These are phyloP conservation scores for Monosporozyma unispora DNA, from an alignment of 805 yeast genomes.

Conservation along the genomic window DNA sequence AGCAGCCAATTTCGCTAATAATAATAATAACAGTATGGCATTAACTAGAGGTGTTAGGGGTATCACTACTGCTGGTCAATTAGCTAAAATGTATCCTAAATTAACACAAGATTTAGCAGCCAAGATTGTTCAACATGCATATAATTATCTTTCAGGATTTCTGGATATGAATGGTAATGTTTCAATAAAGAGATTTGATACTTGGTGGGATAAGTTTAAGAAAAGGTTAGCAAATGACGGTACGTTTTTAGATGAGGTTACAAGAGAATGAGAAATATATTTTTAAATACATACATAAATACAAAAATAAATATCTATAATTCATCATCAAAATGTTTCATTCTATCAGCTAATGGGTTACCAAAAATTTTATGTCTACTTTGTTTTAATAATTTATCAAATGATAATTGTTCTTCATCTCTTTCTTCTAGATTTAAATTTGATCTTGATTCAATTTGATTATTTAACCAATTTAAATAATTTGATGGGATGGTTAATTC, in stretches of 20 bases:
- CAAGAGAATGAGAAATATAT: constrained; percentile 10
- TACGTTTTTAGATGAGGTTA: constrained; percentile 53
- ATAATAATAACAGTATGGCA: constrained; percentile 23
- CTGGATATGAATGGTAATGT: constrained; percentile 73
- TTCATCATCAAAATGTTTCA: constrained; percentile 34
- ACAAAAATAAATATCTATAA: constrained; percentile 3
- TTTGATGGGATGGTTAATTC: constrained; percentile 30
- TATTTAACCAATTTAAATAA: constrained; percentile 58
- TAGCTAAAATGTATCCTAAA: constrained; percentile 31
- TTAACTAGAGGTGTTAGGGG: constrained; percentile 22
- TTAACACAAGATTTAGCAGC: constrained; percentile 62
- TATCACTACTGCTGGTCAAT: constrained; percentile 23
- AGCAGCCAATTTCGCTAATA: constrained; percentile 15
- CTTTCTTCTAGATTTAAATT: constrained; percentile 19
- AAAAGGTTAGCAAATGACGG: constrained; percentile 72
- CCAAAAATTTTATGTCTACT: constrained; percentile 68
- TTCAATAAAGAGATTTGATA: constrained; percentile 77
- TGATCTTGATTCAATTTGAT: constrained; percentile 32
- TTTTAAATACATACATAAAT: background rate
- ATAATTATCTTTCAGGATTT: constrained; percentile 84
- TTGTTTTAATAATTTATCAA: constrained; percentile 34
- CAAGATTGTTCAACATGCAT: constrained; percentile 85
- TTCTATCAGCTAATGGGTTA: constrained; percentile 58
- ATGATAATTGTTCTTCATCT: constrained; percentile 27
- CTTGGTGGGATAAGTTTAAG: constrained; percentile 93